phyloP scores from a whole-genome alignment of 345 rosid genomes.

The Aethionema arabicum region DNA sequence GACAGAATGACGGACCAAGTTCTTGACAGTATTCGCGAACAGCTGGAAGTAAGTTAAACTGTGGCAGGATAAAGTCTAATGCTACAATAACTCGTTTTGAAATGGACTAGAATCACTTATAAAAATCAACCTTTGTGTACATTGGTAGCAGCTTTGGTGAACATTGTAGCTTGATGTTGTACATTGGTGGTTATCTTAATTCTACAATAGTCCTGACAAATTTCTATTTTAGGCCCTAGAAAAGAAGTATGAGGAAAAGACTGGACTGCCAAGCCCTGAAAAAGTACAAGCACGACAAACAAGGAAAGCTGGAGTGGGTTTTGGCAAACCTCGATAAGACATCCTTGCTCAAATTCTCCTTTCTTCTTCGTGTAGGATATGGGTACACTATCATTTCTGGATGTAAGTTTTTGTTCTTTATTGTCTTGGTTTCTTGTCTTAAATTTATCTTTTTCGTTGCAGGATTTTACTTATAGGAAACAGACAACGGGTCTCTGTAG shows the following conservation, averaged over 20 bases:
- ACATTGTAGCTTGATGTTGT: constrained; percentile 13
- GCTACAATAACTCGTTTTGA: constrained; percentile 16
- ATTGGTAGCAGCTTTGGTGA: constrained; percentile 11
- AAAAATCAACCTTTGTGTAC: constrained; percentile 1
- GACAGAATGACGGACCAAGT: constrained; percentile 87
- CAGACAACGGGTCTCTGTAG: constrained; percentile 17
- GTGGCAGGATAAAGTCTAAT: constrained; percentile 2
- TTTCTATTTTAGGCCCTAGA: constrained; percentile 61
- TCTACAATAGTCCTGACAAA: constrained; percentile 19
- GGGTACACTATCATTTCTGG: constrained; percentile 19
- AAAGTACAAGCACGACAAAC: constrained; percentile 51
- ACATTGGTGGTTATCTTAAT: not conserved
- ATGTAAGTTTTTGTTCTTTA: constrained; percentile 11
- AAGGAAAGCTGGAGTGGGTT: constrained; percentile 70
- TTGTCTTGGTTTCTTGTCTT: constrained; percentile 17
- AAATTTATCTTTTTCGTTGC: not conserved
- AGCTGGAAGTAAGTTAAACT: constrained; percentile 62
- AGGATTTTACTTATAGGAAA: constrained; percentile 25
- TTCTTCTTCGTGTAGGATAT: constrained; percentile 21
- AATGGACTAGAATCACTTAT: not conserved
- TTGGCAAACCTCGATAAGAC: constrained; percentile 61
- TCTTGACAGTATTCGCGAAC: constrained; percentile 57
- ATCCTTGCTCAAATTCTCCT: constrained; percentile 17
- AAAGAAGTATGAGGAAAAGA: constrained; percentile 72
- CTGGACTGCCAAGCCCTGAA: constrained; percentile 83